These are phyloP conservation scores for Zygosaccharomyces bisporus DNA, from an alignment of 805 yeast genomes.

Conservation along the genomic window DNA sequence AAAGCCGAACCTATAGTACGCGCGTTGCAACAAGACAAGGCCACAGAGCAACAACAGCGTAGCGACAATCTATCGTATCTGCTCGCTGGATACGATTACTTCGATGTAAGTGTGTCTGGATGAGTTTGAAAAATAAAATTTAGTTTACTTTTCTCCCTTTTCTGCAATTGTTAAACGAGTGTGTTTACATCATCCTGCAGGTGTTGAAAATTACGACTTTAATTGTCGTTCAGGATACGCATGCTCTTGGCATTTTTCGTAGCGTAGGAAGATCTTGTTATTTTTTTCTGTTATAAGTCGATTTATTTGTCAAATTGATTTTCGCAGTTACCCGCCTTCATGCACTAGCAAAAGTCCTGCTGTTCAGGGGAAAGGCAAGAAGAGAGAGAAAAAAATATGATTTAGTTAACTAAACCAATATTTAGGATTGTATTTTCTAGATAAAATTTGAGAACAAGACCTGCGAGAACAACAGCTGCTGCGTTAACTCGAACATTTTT, in stretches of 20 bases:
- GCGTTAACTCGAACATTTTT: not conserved
- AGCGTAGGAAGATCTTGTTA: not conserved
- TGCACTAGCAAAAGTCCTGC: not conserved
- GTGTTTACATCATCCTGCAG: not conserved
- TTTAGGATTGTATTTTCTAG: not conserved
- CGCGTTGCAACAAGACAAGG: not conserved
- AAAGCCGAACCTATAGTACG: constrained; percentile 5
- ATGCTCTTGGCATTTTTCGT: not conserved
- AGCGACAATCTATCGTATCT: constrained; percentile 40
- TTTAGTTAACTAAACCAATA: not conserved
- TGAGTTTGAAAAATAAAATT: constrained; percentile 2
- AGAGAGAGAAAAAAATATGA: not conserved
- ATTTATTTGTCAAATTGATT: not conserved
- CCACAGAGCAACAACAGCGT: constrained; percentile 20
- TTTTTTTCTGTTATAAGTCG: not conserved
- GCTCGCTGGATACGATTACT: constrained; percentile 85
- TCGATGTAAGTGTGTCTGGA: constrained; percentile 45
- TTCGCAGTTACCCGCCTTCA: not conserved
- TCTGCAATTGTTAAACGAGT: not conserved
- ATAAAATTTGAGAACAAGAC: not conserved
- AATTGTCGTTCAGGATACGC: not conserved
- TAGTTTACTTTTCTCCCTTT: not conserved
- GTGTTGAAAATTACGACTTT: not conserved
- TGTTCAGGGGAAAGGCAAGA: not conserved
- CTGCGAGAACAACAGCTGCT: not conserved